Percentiles rank a stretch among this genome's conserved stretches.
Conservation (phyloP, 257 asterid species). For the Scutellaria galericulata region DNA sequence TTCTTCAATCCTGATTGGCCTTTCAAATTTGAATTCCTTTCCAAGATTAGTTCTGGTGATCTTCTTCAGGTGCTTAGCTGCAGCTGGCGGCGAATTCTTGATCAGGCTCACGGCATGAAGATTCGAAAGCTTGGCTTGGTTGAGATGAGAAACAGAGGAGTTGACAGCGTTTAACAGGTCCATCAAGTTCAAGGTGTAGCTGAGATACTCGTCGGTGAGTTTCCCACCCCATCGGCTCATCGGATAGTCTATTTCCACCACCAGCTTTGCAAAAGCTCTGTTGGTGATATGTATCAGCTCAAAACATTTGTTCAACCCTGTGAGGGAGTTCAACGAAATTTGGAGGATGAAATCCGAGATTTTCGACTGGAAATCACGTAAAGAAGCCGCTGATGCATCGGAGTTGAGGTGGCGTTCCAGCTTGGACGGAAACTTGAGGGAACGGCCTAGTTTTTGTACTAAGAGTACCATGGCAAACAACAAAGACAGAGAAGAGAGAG, state of each 20-base stretch:
- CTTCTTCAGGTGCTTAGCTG: constrained; percentile 29
- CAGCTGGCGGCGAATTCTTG: constrained; percentile 34
- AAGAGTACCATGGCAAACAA: constrained; percentile 48
- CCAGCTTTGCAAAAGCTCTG: constrained; percentile 58
- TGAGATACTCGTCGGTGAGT: constrained; percentile 54
- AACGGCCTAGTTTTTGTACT: constrained; percentile 45
- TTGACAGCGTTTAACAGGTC: constrained; percentile 54
- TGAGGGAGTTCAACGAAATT: constrained; percentile 39
- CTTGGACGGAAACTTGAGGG: constrained; percentile 42
- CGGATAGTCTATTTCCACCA: constrained; percentile 59
- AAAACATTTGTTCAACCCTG: constrained; percentile 44
- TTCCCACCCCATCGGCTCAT: constrained; percentile 51
- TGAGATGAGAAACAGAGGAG: constrained; percentile 56
- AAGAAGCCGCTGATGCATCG: constrained; percentile 40
- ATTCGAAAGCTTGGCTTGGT: constrained; percentile 47
- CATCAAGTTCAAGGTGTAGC: constrained; percentile 46
- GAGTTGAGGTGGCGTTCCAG: constrained; percentile 38
- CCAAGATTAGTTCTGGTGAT: constrained; percentile 30
- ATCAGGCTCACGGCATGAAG: constrained; percentile 48
- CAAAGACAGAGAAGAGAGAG: not conserved
- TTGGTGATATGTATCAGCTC: constrained; percentile 43
- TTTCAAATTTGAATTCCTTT: constrained; percentile 36
- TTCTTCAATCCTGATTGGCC: constrained; percentile 35
- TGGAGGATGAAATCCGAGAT: constrained; percentile 42
- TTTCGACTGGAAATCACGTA: constrained; percentile 48